These are phyloP conservation scores for Lentinula detonsa DNA, from an alignment of 768 basidiomycete species.

Conservation along the genomic window DNA sequence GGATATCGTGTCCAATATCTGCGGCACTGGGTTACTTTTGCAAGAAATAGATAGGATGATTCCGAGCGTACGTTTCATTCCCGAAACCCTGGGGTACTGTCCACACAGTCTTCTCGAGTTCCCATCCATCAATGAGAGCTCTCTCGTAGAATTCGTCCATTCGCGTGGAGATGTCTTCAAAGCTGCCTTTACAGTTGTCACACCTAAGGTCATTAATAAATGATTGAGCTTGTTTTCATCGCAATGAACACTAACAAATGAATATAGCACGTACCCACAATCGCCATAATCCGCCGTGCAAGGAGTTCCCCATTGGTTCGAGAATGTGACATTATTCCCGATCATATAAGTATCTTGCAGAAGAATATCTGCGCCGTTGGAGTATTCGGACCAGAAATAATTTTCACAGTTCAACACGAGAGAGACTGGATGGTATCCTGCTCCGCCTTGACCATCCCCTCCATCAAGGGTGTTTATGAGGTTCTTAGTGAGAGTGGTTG, in stretches of 20 bases:
- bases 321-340: slow-evolving; percentile 60
- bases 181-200: slow-evolving; percentile 61
- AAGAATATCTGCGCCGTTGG: slow-evolving; percentile 61
- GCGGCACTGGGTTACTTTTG: too few relatives aligned
- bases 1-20: slow-evolving; percentile 33
- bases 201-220: slow-evolving; percentile 22
- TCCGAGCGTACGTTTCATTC: slow-evolving; percentile 35
- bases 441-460: slow-evolving; percentile 38
- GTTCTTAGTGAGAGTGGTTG: slow-evolving; percentile 45
- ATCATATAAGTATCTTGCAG: slow-evolving; percentile 63
- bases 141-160: slow-evolving; percentile 62
- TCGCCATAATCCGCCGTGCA: slow-evolving; percentile 65
- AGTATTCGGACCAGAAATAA: slow-evolving; percentile 54
- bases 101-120: slow-evolving; percentile 66
- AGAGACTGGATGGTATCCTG: slow-evolving; percentile 61
- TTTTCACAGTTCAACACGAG: slow-evolving; percentile 63
- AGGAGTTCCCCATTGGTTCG: slow-evolving; percentile 51
- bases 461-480: slow-evolving; percentile 55
- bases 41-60: too few relatives aligned
- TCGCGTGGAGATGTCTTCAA: slow-evolving; percentile 62
- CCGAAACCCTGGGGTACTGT: slow-evolving; percentile 80
- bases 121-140: slow-evolving; percentile 60
- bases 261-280: slow-evolving; percentile 50
- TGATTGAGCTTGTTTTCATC: neutral
- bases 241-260: neutral